Evolutionary conservation across 1,284 basidiomycete genomes (phyloP).

Genomic region (Rhodotorula sp.): DNA sequence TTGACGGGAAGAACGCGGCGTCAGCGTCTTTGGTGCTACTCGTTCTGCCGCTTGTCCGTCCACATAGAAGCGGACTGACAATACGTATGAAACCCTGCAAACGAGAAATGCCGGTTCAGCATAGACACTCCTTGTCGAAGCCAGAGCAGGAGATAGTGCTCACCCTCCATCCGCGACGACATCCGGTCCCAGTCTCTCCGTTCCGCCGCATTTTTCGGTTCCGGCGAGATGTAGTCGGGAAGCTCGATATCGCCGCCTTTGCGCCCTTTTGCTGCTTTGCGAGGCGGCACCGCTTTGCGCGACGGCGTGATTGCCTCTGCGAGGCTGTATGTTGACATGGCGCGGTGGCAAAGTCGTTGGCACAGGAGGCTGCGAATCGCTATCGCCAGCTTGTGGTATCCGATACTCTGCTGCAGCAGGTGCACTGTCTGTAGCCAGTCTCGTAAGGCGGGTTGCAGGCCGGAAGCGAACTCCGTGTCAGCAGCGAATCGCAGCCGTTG

Average conservation of each 20-base stretch:
- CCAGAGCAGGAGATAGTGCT: not conserved
- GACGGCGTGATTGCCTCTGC: constrained; percentile 23
- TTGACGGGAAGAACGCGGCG: not conserved
- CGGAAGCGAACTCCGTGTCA: too few relatives aligned
- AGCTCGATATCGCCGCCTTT: constrained; percentile 5
- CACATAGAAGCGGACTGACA: not conserved
- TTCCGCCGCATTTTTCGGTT: constrained; percentile 30
- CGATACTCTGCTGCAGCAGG: too few relatives aligned
- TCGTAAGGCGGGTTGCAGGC: too few relatives aligned
- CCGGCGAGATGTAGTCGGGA: constrained; percentile 28
- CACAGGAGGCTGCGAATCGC: not conserved
- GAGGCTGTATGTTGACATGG: constrained; percentile 18
- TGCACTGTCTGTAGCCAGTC: too few relatives aligned
- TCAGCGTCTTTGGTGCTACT: too few relatives aligned
- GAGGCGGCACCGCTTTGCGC: constrained; percentile 1
- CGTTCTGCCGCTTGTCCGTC: not conserved
- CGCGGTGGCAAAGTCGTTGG: not conserved
- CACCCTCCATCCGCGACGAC: constrained; percentile 19
- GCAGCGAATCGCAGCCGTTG: too few relatives aligned
- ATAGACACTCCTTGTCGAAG: not conserved
- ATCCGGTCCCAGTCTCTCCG: constrained; percentile 33
- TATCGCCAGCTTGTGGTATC: not conserved
- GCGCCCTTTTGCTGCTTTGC: not conserved
- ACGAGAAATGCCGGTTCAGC: not conserved
- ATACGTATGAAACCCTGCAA: constrained; percentile 28